Evolutionary conservation across 75 land plant genomes (phyloP).

Genomic region (Cunninghamia lanceolata): DNA sequence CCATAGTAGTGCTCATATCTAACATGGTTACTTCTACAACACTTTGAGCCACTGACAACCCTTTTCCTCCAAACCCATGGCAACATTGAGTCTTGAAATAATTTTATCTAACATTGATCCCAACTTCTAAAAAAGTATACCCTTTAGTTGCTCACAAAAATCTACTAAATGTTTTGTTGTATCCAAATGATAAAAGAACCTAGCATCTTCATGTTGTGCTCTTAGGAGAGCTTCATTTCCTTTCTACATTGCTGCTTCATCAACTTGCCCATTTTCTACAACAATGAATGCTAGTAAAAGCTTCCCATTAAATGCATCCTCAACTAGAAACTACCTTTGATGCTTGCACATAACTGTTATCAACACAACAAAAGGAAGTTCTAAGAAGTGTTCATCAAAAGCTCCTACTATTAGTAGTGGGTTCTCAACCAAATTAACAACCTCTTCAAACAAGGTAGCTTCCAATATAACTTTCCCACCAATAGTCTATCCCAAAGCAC

Average conservation of each 20-base stretch:
- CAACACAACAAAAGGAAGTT: constrained; percentile 77
- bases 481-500: constrained; percentile 53
- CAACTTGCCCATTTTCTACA: constrained; percentile 84
- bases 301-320: constrained; percentile 42
- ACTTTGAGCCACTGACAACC: too few relatives aligned
- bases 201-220: too few relatives aligned
- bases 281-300: constrained; percentile 83
- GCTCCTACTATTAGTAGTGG: constrained; percentile 79
- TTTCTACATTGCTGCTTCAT: constrained; percentile 62
- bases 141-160: too few relatives aligned
- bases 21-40: too few relatives aligned
- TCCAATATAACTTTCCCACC: constrained; percentile 39
- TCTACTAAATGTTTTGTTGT: too few relatives aligned
- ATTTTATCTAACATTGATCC: too few relatives aligned
- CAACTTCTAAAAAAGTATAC: too few relatives aligned
- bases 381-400: constrained; percentile 84
- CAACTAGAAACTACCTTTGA: constrained; percentile 86
- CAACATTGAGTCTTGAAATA: too few relatives aligned
- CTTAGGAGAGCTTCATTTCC: constrained; percentile 98
- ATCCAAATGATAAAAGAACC: too few relatives aligned
- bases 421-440: constrained; percentile 89
- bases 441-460: constrained; percentile 76
- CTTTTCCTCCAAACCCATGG: too few relatives aligned
- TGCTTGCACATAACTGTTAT: constrained; percentile 96
- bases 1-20: too few relatives aligned